Conservation (phyloP, 306 rosid species). For the Cucumis hystrix region DNA sequence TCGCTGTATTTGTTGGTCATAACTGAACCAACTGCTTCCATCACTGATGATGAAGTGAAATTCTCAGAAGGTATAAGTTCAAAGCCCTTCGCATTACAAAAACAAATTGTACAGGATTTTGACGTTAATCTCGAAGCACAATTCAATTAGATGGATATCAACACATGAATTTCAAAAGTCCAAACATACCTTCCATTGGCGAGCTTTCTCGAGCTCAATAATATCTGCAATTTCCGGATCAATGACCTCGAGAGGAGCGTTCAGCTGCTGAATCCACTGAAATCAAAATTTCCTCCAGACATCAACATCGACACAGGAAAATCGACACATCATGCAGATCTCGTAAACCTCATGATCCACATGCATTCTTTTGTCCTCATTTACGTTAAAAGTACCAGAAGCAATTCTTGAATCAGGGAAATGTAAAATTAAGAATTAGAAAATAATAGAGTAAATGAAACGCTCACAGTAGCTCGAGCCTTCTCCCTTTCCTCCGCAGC, state of each 20-base stretch:
- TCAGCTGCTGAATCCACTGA: constrained; percentile 83
- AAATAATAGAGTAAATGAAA: neutral
- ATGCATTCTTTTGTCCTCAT: neutral
- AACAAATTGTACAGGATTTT: neutral
- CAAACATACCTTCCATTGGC: constrained; percentile 66
- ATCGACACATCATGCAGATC: constrained; percentile 1
- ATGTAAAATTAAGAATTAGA: neutral
- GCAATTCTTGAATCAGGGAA: neutral
- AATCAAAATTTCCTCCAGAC: neutral
- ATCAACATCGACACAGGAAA: constrained; percentile 1
- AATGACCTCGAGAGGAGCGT: constrained; percentile 56
- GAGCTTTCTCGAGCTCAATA: constrained; percentile 83
- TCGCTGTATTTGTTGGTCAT: constrained; percentile 91
- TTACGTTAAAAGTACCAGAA: neutral
- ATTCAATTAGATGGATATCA: neutral
- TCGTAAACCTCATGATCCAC: constrained; percentile 4
- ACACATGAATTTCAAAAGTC: neutral
- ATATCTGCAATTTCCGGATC: constrained; percentile 75
- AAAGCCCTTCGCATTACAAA: constrained; percentile 36
- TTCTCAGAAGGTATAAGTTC: constrained; percentile 88
- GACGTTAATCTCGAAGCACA: neutral
- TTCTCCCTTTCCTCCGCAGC: constrained; percentile 33
- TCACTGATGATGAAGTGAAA: constrained; percentile 73
- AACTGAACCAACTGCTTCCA: constrained; percentile 95
- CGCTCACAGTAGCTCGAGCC: constrained; percentile 43